phyloP scores from a whole-genome alignment of 2,329 filamentous ascomycete species.

The Aulographum hederae region DNA sequence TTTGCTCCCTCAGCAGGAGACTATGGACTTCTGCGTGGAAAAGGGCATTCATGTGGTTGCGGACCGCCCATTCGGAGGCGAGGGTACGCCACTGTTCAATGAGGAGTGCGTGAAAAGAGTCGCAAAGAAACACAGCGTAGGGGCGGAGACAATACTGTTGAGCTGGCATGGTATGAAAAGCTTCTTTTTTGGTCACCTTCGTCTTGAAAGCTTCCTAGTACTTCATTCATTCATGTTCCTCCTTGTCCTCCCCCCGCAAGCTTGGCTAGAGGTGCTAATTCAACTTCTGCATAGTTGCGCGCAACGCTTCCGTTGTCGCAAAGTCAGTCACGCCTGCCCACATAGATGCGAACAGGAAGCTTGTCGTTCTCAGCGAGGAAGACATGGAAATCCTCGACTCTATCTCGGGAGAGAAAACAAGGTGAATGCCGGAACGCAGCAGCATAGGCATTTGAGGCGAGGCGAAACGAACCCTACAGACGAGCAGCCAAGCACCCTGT shows the following conservation, averaged over 20 bases:
- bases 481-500: too few species aligned
- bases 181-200: conserved; percentile 6
- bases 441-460: too few species aligned
- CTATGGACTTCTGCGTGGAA: conserved; percentile 47
- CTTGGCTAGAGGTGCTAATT: background rate
- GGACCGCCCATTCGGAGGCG: conserved; percentile 37
- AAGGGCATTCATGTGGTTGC: conserved; percentile 57
- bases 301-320: conserved; percentile 51
- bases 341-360: conserved; percentile 51
- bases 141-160: conserved; percentile 39
- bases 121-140: conserved; percentile 30
- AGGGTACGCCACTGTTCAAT: conserved; percentile 27
- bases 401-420: too few species aligned
- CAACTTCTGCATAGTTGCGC: conserved; percentile 32
- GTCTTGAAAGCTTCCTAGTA: too few species aligned
- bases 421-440: too few species aligned
- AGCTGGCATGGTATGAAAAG: conserved; percentile 58
- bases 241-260: background rate
- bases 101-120: conserved; percentile 28
- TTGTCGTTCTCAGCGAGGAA: conserved; percentile 44
- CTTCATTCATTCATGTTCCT: too few species aligned
- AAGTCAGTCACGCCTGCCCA: conserved; percentile 52
- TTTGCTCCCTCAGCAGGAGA: conserved; percentile 50
- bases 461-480: too few species aligned
- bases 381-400: conserved; percentile 36